Base-by-base conservation (phyloP, 345 rosid genomes). In the Durio zibethinus region DNA sequence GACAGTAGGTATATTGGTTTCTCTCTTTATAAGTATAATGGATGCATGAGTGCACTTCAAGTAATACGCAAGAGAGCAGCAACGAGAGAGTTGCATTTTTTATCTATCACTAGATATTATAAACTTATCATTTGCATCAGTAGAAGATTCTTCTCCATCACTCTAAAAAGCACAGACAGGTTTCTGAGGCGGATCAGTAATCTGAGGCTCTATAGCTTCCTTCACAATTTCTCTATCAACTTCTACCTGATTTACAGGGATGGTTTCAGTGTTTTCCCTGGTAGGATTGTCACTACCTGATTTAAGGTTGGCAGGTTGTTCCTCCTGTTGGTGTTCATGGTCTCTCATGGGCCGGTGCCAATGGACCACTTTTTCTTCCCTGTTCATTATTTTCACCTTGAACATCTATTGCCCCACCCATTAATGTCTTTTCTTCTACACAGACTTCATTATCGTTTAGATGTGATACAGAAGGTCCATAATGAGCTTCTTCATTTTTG, bases 101-200 rank as follows among this genome's bases (percentile, higher is more conserved):
- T 33, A 33, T 33, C 4, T 33, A 33, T 33, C 36, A 33, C 36
- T 33, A 33, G 36, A 33, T 33, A 33, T 33, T 33, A 33, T 33
- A 33, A 33, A 33, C 36, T 4, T 4, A 4, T 33, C 36, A 33
- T 33, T 33, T 33, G 36, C 62, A 48, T 36, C 71, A 21, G 52
- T 71, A 16, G 81, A 36, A 38, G 73, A 72, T 48, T 76, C 83
- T 73, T 77, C 72, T 56, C 76, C 84, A 21, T 79, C 68, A 69
- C 36, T 25, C 50, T 77, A 66, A 56, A 33, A 33, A 67, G 77
- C 40, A 5, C 40, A 36, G 40, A 2, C 76, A 73, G 83, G 80
- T 25, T 35, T 77, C 48, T 64, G 80, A 7, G 42, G 48, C 4
- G 68, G 40, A 63, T 76, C 68, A 64, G 35, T 62, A 66, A 63